Percentiles rank a stretch among this genome's conserved stretches.
These are phyloP conservation scores for Evernia prunastri DNA, from an alignment of 495 filamentous ascomycete genomes.

Conservation along the genomic window DNA sequence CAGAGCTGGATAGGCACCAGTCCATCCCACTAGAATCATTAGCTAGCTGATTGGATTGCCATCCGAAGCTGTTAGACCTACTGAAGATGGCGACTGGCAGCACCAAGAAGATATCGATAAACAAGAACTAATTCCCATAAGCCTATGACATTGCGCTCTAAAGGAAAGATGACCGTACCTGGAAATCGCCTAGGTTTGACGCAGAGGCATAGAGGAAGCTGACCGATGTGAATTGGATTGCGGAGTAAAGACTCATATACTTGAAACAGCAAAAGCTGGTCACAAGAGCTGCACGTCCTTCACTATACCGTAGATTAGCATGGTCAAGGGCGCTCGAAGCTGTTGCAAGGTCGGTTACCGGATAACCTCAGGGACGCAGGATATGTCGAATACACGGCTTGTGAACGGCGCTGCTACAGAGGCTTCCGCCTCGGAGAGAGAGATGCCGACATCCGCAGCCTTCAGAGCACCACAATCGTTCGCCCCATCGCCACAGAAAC, in stretches of 20 bases:
- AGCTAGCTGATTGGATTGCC: constrained; percentile 6
- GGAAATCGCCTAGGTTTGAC: constrained; percentile 95
- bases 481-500: constrained; percentile 96
- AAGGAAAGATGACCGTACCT: constrained; percentile 43
- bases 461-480: constrained; percentile 98
- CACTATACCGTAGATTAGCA: constrained; percentile 41
- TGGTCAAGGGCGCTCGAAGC: background rate
- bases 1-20: constrained; percentile 70
- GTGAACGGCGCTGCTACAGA: constrained; percentile 98
- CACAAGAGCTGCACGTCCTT: constrained; percentile 88
- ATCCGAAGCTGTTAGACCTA: constrained; percentile 37
- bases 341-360: constrained; percentile 37
- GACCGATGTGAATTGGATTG: constrained; percentile 98
- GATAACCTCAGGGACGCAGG: constrained; percentile 91
- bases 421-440: constrained; percentile 93
- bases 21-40: constrained; percentile 77
- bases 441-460: constrained; percentile 98
- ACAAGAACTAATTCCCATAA: constrained; percentile 59
- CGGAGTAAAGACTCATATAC: constrained; percentile 98
- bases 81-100: constrained; percentile 95
- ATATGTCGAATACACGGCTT: constrained; percentile 90
- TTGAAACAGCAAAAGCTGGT: constrained; percentile 99
- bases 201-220: constrained; percentile 94
- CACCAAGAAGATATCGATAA: constrained; percentile 88
- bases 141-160: background rate